Evolutionary conservation across 2,329 filamentous ascomycete genomes (phyloP), one percentile per base, ranked within the genome.

Genomic region (Clonostachys rhizophaga): DNA sequence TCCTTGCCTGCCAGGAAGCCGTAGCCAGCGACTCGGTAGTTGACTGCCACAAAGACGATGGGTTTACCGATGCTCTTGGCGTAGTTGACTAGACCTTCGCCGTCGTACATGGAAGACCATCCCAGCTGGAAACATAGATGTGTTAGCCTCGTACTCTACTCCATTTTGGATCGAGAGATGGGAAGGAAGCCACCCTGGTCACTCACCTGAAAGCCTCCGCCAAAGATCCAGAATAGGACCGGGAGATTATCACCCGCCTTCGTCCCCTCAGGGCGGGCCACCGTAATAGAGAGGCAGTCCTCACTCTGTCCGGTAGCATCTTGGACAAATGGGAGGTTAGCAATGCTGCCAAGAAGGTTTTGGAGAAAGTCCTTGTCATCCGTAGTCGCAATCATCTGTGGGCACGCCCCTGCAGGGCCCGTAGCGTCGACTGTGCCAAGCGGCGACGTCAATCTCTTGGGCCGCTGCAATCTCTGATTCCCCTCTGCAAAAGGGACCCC

Each of bases 401-500:
- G 87, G 55, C 88, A 94, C 9, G 84, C 75, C 9, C 72, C 75
- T 1, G 84, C 75, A 16, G 63, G 55, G 0, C 74, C 75, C 0
- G 78, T 83, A 1, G 82, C 85, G 37, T 81, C 73, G 36, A 86
- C 70, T 0, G 72, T 83, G 2, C 83, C 46, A 1, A 88, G 63
- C 1, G 73, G 56, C 7, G 70, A 65, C 7, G 73, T 79, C 16
- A 88, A 66, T 18, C 51, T 60, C 58, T 83, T 75, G 2, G 89
- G 89, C 7, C 86, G 83, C 58, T 78, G 83, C 34, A 94, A 75
- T 14, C 89, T 81, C 24, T 89, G 69, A 3, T 72, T 61, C 0
- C 84, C 86, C 51, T 88, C 71, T 3, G 87, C 87, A 58, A 83
- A 94, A 4, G 87, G 88, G 47, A 94, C 89, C 17, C 84, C 86